Evolutionary conservation across 2,329 filamentous ascomycete species (phyloP).

Genomic region (Thermomyces lanuginosus): DNA sequence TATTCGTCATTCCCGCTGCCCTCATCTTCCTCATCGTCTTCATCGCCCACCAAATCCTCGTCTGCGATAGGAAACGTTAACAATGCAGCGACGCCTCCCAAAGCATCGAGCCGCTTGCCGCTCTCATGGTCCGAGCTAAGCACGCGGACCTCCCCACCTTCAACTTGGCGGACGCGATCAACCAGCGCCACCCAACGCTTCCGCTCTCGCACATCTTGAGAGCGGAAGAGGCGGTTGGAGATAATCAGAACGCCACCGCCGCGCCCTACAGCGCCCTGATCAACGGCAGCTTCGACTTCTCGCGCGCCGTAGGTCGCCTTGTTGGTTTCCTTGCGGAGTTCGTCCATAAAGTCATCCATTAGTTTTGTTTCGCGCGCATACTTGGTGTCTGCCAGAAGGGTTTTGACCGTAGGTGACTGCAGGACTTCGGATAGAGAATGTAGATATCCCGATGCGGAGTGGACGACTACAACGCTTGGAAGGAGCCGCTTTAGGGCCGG

Average conservation of each 20-base stretch:
- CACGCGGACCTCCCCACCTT: slow-evolving; percentile 77
- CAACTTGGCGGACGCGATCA: slow-evolving; percentile 62
- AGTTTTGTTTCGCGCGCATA: slow-evolving; percentile 68
- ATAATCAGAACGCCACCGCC: slow-evolving; percentile 75
- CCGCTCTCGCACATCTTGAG: slow-evolving; percentile 57
- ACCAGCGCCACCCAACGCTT: slow-evolving; percentile 73
- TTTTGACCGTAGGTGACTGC: slow-evolving; percentile 59
- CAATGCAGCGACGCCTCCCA: slow-evolving; percentile 80
- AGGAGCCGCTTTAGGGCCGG: slow-evolving; percentile 51
- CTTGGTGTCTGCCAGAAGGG: slow-evolving; percentile 68
- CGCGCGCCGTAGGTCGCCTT: slow-evolving; percentile 77
- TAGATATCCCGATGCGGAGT: slow-evolving; percentile 70
- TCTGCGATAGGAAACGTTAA: slow-evolving; percentile 77
- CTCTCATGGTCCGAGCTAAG: slow-evolving; percentile 90
- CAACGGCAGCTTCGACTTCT: slow-evolving; percentile 68
- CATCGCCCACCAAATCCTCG: slow-evolving; percentile 52
- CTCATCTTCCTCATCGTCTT: slow-evolving; percentile 7
- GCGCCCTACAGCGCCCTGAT: slow-evolving; percentile 72
- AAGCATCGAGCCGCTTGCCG: slow-evolving; percentile 62
- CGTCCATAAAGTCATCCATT: slow-evolving; percentile 69
- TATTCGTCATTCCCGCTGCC: too few species aligned
- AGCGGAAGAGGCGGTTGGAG: slow-evolving; percentile 75
- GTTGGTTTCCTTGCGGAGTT: slow-evolving; percentile 69
- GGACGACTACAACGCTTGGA: slow-evolving; percentile 47
- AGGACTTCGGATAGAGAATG: slow-evolving; percentile 80